Base-by-base conservation (phyloP, 2,329 filamentous ascomycete species). In the Sordariomycetes sp. region DNA sequence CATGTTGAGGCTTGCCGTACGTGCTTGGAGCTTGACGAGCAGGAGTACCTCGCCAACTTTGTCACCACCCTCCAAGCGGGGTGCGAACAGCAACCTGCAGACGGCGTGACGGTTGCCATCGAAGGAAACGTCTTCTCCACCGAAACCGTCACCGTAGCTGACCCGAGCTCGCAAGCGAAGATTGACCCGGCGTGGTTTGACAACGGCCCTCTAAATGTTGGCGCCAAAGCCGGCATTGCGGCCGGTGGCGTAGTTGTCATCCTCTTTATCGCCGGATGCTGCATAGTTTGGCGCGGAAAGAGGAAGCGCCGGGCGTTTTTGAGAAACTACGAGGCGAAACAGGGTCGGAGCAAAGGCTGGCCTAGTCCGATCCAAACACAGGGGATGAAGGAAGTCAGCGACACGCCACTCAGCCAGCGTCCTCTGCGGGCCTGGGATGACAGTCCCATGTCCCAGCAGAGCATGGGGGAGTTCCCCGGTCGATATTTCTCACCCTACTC, bases 401-500 rank as follows among this genome's bases (percentile, higher is more conserved):
- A 55, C 10, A 47, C 47, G 3, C 44, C 47, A 3, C 28, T 45
- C 2, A 48, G 45, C 23, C 41, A 65, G 59, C 57, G 57, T 36
- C 70, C 72, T 0, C 52, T 74, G 8, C 55, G 47, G 17, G 16
- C 25, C 7, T 76, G 72, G 70, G 66, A 68, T 17, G 67, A 72
- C 41, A 74, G 66, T 18, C 74, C 64, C 0, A 43, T 65, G 37
- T 70, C 64, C 30, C 59, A 57, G 3, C 49, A 48, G 28, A 59
- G 59, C 2, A 61, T 66, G 30, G 54, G 54, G 39, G 39, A 45
- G 0, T 63, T 59, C 41, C 54, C 59, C 1, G n/a, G n/a, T n/a
- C 63, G 59, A 6, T 74, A 77, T 52, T 66, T 75, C 42, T 76
- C 72, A 4, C 75, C 75, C 0, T 79, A 79, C 46, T 64, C 61